phyloP scores from a whole-genome alignment of 129 eudicot species.

The Centaurea solstitialis region DNA sequence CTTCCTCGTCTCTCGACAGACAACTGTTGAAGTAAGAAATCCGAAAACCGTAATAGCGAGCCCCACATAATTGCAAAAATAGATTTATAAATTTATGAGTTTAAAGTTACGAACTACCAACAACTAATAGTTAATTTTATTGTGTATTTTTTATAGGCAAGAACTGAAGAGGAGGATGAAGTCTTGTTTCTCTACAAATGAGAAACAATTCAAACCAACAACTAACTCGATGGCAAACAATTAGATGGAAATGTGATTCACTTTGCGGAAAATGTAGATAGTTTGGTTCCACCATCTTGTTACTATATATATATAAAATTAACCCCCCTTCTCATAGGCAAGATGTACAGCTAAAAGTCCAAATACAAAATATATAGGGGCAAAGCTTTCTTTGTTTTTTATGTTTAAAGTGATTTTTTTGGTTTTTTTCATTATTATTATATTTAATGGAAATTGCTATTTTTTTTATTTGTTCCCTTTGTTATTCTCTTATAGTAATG shows the following conservation, averaged over 20 bases:
- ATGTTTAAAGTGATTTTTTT: neutral
- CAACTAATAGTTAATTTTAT: neutral
- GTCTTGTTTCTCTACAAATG: constrained; percentile 14
- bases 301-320: neutral
- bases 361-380: constrained; percentile 6
- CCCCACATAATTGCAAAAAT: neutral
- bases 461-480: neutral
- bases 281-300: neutral
- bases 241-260: neutral
- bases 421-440: neutral
- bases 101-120: neutral
- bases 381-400: neutral
- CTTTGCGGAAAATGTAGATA: neutral
- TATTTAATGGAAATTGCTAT: neutral
- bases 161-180: constrained; percentile 68
- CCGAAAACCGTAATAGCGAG: neutral
- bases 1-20: constrained; percentile 66
- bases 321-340: neutral
- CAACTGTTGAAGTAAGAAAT: constrained; percentile 63
- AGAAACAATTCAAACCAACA: constrained; percentile 18
- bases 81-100: neutral
- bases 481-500: neutral
- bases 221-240: constrained; percentile 22
- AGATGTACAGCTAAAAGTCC: constrained; percentile 11
- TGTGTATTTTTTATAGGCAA: constrained; percentile 43